A percentile compares a stretch with the other conserved stretches of the same genome.
Evolutionary conservation across 2,329 filamentous ascomycete genomes (phyloP).

Genomic region (Bipolaris zeicola): DNA sequence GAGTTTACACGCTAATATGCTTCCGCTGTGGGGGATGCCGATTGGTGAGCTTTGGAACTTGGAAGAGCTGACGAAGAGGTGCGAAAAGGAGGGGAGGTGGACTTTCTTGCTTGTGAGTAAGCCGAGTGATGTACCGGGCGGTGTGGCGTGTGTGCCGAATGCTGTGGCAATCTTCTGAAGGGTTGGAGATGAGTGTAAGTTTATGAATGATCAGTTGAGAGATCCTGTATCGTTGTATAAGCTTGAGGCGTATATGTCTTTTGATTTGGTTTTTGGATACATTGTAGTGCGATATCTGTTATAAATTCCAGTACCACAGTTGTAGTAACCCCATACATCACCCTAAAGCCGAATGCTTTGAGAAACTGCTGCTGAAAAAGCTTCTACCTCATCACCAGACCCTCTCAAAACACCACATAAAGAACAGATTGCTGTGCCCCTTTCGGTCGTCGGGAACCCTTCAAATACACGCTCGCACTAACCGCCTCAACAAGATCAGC

Average conservation of each 20-base stretch:
- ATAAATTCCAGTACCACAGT: too few relatives aligned
- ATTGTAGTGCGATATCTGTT: too few relatives aligned
- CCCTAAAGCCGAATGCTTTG: too few relatives aligned
- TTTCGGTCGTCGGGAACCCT: neutral
- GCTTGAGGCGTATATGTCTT: too few relatives aligned
- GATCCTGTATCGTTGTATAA: too few relatives aligned
- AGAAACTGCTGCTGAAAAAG: neutral
- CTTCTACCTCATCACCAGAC: neutral
- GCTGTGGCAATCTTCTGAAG: slow-evolving; percentile 29
- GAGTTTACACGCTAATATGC: slow-evolving; percentile 30
- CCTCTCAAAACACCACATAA: neutral
- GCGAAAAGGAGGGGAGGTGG: slow-evolving; percentile 35
- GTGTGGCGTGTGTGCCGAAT: slow-evolving; percentile 39
- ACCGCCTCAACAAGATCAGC: neutral
- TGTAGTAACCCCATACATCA: too few relatives aligned
- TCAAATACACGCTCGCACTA: neutral
- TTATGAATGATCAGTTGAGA: neutral
- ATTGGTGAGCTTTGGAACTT: slow-evolving; percentile 47
- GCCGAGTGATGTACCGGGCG: slow-evolving; percentile 46
- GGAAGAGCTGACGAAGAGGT: slow-evolving; percentile 36
- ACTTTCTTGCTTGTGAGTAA: slow-evolving; percentile 63
- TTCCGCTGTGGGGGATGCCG: slow-evolving; percentile 41
- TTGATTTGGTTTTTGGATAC: too few relatives aligned
- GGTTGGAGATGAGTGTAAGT: neutral
- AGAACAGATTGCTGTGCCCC: neutral